Base-by-base conservation (phyloP, 306 rosid genomes). In the Begonia peltatifolia region DNA sequence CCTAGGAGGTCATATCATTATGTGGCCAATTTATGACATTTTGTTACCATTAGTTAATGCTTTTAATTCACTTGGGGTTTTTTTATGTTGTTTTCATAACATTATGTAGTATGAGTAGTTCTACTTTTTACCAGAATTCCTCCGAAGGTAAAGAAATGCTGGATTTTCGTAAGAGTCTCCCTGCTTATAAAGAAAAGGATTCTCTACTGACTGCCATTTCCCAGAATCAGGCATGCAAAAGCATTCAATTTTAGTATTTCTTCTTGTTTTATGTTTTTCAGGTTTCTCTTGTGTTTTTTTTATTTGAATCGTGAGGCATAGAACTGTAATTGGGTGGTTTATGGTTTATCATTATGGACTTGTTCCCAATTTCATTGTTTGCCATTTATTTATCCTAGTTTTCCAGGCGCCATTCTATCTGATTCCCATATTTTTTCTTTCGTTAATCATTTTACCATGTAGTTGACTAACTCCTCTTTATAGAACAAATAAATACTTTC, bases 131-230 rank as follows among this genome's bases (percentile, higher is more conserved):
- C 11, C 67, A 90, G 99, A 83, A 79, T 59, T 83, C 95, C 63
- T 50, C 52, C 15, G 93, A 86, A 65, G 99, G 99, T 62, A 81
- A 69, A 48, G 75, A 60, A 70, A 75, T 90, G 60, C 74, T 83
- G 65, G 83, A 83, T 69, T 82, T 90, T 65, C 88, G 99, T 55
- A 68, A 74, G 53, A 69, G 68, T 65, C 99, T 90, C 65, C 95
- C 95, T 56, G 88, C 84, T 42, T 90, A 80, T 74, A 79, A 76
- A 64, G 82, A 78, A 79, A 83, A 77, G 87, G 94, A 77, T 69
- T 65, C 84, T 46, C 60, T 90, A 64, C 68, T 90, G 65, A 59
- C 81, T 52, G 64, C 78, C 61, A 58, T 86, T 61, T 71, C 94
- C 63, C 74, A 20, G 30, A 81, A 90, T 77, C 99, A 90, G 99